Conservation (phyloP, 129 eudicot genomes). For the Flaveria trinervia region DNA sequence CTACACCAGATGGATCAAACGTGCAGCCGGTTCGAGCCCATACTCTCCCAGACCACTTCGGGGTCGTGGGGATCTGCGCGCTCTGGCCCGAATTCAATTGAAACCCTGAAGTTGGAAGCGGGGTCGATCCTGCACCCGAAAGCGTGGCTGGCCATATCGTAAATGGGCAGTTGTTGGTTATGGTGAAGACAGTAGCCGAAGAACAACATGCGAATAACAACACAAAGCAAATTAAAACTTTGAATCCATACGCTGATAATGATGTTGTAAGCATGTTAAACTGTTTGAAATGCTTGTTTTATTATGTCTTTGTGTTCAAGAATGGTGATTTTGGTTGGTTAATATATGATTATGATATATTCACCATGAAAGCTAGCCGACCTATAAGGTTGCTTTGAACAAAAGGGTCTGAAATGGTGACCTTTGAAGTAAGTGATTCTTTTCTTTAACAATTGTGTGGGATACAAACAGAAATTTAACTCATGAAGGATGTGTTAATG, state of each 20-base stretch:
- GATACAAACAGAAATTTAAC: constrained; percentile 20
- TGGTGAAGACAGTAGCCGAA: constrained; percentile 54
- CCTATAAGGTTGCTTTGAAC: constrained; percentile 41
- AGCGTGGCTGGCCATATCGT: constrained; percentile 96
- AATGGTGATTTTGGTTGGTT: background rate
- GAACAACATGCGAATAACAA: constrained; percentile 25
- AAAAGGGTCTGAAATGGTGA: constrained; percentile 42
- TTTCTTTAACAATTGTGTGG: constrained; percentile 50
- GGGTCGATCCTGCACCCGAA: constrained; percentile 80
- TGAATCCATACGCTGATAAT: constrained; percentile 7
- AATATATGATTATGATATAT: background rate
- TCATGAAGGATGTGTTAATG: constrained; percentile 12
- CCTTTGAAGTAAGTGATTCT: constrained; percentile 62
- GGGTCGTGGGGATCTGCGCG: constrained; percentile 47
- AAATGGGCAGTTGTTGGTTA: constrained; percentile 75
- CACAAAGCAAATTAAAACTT: constrained; percentile 12
- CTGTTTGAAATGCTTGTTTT: no score
- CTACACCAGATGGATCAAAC: constrained; percentile 62
- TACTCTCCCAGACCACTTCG: constrained; percentile 90
- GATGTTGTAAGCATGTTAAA: constrained; percentile 37
- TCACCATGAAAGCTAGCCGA: background rate
- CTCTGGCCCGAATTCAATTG: constrained; percentile 68
- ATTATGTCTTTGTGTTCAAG: background rate
- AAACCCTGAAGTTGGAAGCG: constrained; percentile 71
- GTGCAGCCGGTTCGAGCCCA: constrained; percentile 96